Percentiles rank a stretch among this genome's conserved stretches.
phyloP scores from a whole-genome alignment of 257 asterid species.

The Solanum piurae region DNA sequence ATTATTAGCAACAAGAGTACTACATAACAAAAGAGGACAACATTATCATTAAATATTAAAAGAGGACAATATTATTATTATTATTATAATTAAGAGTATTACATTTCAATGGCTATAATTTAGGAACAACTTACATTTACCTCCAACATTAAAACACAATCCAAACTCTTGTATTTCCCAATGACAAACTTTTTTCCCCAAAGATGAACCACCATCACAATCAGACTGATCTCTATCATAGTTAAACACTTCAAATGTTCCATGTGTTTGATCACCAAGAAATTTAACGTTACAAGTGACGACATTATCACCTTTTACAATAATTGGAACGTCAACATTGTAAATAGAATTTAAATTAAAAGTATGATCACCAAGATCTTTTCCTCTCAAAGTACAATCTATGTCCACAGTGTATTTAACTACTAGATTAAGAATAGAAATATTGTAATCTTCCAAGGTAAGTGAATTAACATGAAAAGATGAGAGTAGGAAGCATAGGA shows the following conservation, averaged over 20 bases:
- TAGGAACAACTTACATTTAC: neutral
- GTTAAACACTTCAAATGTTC: neutral
- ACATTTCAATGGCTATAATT: neutral
- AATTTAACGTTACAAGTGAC: neutral
- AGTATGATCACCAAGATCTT: neutral
- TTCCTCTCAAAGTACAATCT: neutral
- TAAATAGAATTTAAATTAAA: no score
- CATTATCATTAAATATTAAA: neutral
- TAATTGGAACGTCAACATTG: neutral
- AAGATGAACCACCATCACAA: neutral
- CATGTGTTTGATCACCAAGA: neutral
- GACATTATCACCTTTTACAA: neutral
- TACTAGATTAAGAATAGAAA: neutral
- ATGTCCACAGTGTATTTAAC: neutral
- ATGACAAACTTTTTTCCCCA: neutral
- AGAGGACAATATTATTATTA: no score
- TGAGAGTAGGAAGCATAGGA: neutral
- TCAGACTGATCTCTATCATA: neutral
- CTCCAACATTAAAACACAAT: neutral
- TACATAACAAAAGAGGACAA: neutral
- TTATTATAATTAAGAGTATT: neutral
- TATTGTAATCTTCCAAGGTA: neutral
- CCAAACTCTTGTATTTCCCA: neutral
- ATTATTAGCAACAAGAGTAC: no score
- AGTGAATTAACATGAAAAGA: neutral